These are phyloP conservation scores for Suillus luteus DNA, from an alignment of 768 basidiomycete genomes.

Conservation along the genomic window DNA sequence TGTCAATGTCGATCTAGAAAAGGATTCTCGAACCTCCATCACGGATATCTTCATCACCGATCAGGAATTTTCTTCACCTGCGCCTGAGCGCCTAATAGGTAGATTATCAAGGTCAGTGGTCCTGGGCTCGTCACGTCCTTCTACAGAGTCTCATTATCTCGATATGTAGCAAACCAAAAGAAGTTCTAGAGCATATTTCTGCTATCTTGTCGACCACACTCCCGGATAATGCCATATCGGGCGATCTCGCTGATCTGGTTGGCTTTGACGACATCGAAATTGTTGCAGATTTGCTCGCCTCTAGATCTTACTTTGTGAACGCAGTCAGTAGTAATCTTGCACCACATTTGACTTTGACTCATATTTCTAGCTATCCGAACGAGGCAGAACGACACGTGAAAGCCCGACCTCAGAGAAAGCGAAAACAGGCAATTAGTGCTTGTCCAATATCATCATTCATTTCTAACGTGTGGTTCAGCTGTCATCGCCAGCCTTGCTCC, in stretches of 20 bases:
- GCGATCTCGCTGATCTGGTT: conserved; percentile 74
- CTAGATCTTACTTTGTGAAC: conserved; percentile 49
- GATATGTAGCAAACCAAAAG: conserved; percentile 7
- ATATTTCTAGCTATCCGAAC: background rate
- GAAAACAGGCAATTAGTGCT: background rate
- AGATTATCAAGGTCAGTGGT: conserved; percentile 7
- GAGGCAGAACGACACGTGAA: background rate
- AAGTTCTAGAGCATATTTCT: conserved; percentile 24
- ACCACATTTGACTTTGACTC: background rate
- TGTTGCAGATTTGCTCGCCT: conserved; percentile 65
- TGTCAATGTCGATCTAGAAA: conserved; percentile 2
- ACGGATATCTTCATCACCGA: background rate
- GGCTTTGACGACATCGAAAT: conserved; percentile 87
- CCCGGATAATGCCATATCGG: conserved; percentile 72
- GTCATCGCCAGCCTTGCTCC: conserved; percentile 37
- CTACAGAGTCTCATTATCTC: background rate
- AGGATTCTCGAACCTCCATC: conserved; percentile 2
- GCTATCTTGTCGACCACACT: conserved; percentile 49
- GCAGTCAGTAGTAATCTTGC: conserved; percentile 42
- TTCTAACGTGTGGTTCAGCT: conserved; percentile 1
- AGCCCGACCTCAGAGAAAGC: background rate
- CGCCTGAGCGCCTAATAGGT: background rate
- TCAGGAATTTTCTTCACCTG: background rate
- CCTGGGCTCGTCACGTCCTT: background rate
- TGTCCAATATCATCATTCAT: background rate